Base-by-base conservation (phyloP, 306 rosid species). In the Spatholobus suberectus region DNA sequence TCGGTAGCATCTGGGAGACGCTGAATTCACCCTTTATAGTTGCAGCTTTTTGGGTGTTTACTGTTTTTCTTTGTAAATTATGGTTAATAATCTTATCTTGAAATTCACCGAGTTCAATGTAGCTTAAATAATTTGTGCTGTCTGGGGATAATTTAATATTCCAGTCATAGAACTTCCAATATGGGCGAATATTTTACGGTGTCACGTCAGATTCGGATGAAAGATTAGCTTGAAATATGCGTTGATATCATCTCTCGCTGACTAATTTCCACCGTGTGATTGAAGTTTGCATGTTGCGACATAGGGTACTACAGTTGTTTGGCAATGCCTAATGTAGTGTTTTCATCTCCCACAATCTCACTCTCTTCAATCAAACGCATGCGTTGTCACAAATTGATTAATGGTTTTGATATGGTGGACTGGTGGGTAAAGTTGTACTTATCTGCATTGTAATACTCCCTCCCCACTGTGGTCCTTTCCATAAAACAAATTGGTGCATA, bases 1-100 rank as follows among this genome's bases (percentile, higher is more conserved):
- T 96, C 97, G 1, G 99, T 94, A 85, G 98, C 99, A 41, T 91
- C 93, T 3, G 97, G 80, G 14, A 89, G 97, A 81, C 98, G 94
- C 70, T 96, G 69, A 85, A 79, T 20, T 41, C 65, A 17, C 20
- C 41, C 51, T 38, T 68, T 32, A 17, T 7, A 26, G 44, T 40
- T 66, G 83, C 78, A 11, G 71, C 46, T 20, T 59, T 75, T 61
- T 21, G 47, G 20, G 72, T 40, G 63, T 75, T 84, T 75, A 43
- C 68, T 57, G 68, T 55, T 84, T 63, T 75, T 38, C 69, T 24
- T 69, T 79, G 84, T 84, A 79, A 77, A 79, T 66, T 75, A 62
- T 70, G 82, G 47, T 26, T 34, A 68, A 75, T 75, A 69, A 75
- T 43, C 71, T 10, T 74, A 55, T 67, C 74, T 32, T 55, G 46